A percentile compares a stretch with the other conserved stretches of the same genome.
These are phyloP conservation scores for Lanmaoa rubissima DNA, from an alignment of 768 basidiomycete species.

Conservation along the genomic window DNA sequence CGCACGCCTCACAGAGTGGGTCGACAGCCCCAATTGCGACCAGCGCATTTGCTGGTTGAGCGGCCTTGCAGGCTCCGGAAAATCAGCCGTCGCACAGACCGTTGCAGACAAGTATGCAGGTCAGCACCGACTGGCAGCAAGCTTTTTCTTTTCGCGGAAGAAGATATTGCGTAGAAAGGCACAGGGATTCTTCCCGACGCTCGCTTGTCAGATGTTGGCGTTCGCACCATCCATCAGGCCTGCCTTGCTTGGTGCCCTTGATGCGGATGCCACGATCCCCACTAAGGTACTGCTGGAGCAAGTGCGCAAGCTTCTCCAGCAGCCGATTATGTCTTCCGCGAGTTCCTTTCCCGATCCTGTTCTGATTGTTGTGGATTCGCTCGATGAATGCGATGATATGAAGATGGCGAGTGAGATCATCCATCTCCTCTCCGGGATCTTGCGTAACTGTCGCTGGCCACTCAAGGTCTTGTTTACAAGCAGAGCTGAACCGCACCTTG, in stretches of 20 bases:
- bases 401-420: constrained; percentile 25
- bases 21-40: constrained; percentile 4
- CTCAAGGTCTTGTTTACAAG: constrained; percentile 28
- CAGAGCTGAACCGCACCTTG: constrained; percentile 18
- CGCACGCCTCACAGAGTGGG: constrained; percentile 13
- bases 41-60: constrained; percentile 23
- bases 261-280: constrained; percentile 21
- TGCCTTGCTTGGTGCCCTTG: constrained; percentile 18
- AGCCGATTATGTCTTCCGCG: constrained; percentile 14
- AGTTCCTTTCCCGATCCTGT: constrained; percentile 12
- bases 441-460: constrained; percentile 18
- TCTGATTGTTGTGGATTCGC: constrained; percentile 23
- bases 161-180: constrained; percentile 22
- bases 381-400: constrained; percentile 26
- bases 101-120: constrained; percentile 23
- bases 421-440: constrained; percentile 18
- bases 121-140: constrained; percentile 28
- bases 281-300: constrained; percentile 26
- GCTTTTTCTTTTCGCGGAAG: constrained; percentile 6
- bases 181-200: constrained; percentile 28
- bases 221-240: constrained; percentile 15
- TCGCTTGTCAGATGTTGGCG: constrained; percentile 32
- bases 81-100: constrained; percentile 30
- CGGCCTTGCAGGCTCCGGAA: constrained; percentile 23
- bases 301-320: constrained; percentile 22